Evolutionary conservation across 495 filamentous ascomycete species (phyloP), one percentile per base, ranked within the genome.

Genomic region (Lepidopterella palustris): DNA sequence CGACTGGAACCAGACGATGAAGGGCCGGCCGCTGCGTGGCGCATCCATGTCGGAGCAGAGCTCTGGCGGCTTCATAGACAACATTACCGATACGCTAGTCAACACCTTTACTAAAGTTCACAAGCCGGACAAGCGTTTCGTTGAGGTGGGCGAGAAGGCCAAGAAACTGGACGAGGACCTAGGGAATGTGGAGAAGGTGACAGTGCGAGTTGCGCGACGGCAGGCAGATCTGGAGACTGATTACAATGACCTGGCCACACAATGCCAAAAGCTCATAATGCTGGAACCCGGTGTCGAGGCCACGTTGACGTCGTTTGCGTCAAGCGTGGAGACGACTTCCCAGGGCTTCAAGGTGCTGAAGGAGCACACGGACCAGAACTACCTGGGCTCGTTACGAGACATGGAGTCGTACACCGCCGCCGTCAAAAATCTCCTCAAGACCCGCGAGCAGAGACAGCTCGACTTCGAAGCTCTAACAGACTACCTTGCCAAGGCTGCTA

Each of bases 1-100:
- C 20, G 95, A 98, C 72, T 97, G 95, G 93, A 97, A 98, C 70
- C 86, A 89, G 18, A 90, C 89, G 35, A 96, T 98, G 92, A 84
- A 87, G 40, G 78, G 80, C 66, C 83, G 89, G 25, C 81, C 85
- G 2, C 76, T 79, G 13, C 82, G 90, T 49, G 80, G 77, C 21
- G 81, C 84, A 29, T 78, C 74, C 50, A 70, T 77, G 13, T 77
- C 78, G 3, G 80, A 84, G 13, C 74, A 77, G 60, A 76, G 80
- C 53, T 72, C 80, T 0, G 70, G 72, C 32, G 47, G 90, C 5
- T 88, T 97, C 15, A 91, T 98, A 55, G 93, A 98, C 67, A 89
- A 87, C 54, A 87, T 97, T 65, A 88, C 93, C 20, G 93, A 98
- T 70, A 91, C 85, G n/a, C 93, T 97, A 69, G 86, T 98, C 67